phyloP scores from a whole-genome alignment of 352 stramenopile genomes.

The Chrysophaeum taylorii region DNA sequence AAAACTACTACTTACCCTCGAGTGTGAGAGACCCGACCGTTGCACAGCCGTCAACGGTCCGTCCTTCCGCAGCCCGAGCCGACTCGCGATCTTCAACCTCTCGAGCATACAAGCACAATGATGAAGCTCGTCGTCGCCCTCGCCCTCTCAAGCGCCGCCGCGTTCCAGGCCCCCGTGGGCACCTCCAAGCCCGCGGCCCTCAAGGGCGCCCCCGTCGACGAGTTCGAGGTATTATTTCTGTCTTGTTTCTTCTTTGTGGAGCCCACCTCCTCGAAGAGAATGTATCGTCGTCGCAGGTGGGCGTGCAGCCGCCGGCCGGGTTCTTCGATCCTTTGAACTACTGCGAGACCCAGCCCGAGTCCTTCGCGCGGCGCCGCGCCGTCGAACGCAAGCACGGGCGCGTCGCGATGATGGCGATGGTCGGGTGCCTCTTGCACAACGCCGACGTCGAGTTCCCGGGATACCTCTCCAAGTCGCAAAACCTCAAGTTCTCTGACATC shows the following conservation, averaged over 20 bases:
- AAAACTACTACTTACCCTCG: too few relatives aligned
- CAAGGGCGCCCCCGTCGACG: not conserved
- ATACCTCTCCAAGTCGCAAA: conserved; percentile 14
- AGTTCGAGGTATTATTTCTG: too few relatives aligned
- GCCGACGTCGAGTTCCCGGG: conserved; percentile 24
- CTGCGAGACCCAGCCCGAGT: conserved; percentile 31
- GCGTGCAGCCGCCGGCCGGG: conserved; percentile 10
- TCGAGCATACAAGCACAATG: not conserved
- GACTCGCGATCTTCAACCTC: too few relatives aligned
- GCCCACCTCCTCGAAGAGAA: too few relatives aligned
- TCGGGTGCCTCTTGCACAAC: conserved; percentile 23
- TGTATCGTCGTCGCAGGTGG: too few relatives aligned
- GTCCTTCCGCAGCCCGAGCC: too few relatives aligned
- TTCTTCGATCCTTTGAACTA: conserved; percentile 17
- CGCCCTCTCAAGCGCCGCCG: not conserved
- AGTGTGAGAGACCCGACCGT: too few relatives aligned
- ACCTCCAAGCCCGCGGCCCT: not conserved
- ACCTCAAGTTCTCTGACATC: conserved; percentile 24
- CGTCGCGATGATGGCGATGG: conserved; percentile 20
- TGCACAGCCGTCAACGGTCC: too few relatives aligned
- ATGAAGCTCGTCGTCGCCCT: not conserved
- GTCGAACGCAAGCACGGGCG: conserved; percentile 37
- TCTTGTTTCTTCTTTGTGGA: too few relatives aligned
- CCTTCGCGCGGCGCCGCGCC: conserved; percentile 31
- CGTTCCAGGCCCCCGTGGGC: not conserved